Percentiles rank a stretch among this genome's conserved stretches.
Conservation (phyloP, 2,329 filamentous ascomycete species). For the Rutstroemia sp. region DNA sequence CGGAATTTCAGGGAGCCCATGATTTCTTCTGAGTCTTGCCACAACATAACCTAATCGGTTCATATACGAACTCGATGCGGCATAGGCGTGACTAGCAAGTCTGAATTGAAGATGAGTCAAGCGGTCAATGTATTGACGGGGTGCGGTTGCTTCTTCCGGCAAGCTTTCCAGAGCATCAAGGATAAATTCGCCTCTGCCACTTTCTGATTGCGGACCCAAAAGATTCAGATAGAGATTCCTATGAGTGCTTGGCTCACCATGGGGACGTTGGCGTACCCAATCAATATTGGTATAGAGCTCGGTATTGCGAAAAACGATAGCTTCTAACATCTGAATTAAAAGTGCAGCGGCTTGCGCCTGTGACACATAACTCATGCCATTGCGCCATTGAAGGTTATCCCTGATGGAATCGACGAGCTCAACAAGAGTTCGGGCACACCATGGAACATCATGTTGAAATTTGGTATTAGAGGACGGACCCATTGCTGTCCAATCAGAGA, state of each 20-base stretch:
- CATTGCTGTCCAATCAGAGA: constrained; percentile 8
- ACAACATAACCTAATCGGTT: constrained; percentile 1
- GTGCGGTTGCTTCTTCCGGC: constrained; percentile 20
- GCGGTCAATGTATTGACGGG: constrained; percentile 16
- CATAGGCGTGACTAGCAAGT: not conserved
- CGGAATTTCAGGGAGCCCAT: not conserved
- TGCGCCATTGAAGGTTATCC: constrained; percentile 15
- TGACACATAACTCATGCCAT: constrained; percentile 14
- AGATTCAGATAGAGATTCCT: constrained; percentile 26
- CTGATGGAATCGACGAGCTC: constrained; percentile 22
- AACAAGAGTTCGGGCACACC: constrained; percentile 22
- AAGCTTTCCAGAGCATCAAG: constrained; percentile 23
- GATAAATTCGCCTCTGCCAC: constrained; percentile 19
- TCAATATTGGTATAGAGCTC: constrained; percentile 19
- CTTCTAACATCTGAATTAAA: constrained; percentile 23
- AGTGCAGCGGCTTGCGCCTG: constrained; percentile 19
- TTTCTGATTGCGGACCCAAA: constrained; percentile 17
- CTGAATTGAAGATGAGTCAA: constrained; percentile 7
- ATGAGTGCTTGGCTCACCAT: constrained; percentile 20
- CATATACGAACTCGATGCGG: not conserved
- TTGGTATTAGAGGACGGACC: not conserved
- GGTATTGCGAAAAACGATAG: constrained; percentile 20
- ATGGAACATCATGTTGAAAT: constrained; percentile 19
- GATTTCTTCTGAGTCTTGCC: not conserved
- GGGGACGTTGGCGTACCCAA: constrained; percentile 17